These are phyloP conservation scores for Dictyostelium purpureum DNA, from an alignment of 78 protist genomes.

Conservation along the genomic window DNA sequence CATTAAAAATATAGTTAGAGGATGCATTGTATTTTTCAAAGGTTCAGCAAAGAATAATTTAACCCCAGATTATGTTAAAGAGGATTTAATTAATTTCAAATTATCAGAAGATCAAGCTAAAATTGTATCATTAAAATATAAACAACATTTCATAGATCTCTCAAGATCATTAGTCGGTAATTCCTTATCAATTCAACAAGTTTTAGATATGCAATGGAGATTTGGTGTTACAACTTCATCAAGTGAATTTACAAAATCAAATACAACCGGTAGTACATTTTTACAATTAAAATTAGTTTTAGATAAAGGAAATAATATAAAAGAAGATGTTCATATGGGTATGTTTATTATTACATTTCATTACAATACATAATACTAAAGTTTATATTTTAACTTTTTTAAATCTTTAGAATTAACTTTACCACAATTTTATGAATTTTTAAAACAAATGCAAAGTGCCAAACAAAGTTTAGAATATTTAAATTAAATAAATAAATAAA, in stretches of 20 bases:
- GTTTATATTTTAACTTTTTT: background rate
- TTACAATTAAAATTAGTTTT: slow-evolving; percentile 75
- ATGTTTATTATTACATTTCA: background rate
- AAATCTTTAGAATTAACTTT: slow-evolving; percentile 55
- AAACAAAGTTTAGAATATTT: slow-evolving; percentile 79
- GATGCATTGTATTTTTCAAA: slow-evolving; percentile 30
- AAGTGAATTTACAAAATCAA: background rate
- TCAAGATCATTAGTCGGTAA: slow-evolving; percentile 79
- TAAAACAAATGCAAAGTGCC: slow-evolving; percentile 81
- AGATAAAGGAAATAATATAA: slow-evolving; percentile 73
- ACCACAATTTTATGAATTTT: slow-evolving; percentile 81
- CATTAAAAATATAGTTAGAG: slow-evolving; percentile 50
- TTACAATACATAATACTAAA: background rate
- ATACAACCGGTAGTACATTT: slow-evolving; percentile 38
- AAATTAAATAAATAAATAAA: background rate
- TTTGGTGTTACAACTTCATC: slow-evolving; percentile 78
- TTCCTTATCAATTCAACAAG: slow-evolving; percentile 63
- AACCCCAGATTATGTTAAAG: slow-evolving; percentile 41
- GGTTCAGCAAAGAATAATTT: slow-evolving; percentile 42
- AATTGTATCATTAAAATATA: slow-evolving; percentile 42
- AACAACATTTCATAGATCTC: slow-evolving; percentile 47
- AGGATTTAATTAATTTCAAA: slow-evolving; percentile 47
- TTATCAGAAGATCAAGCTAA: slow-evolving; percentile 57
- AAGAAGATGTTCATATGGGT: slow-evolving; percentile 80
- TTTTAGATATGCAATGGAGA: slow-evolving; percentile 84